Conservation (phyloP, 2,329 filamentous ascomycete genomes). For the Cladorrhinum sp. region DNA sequence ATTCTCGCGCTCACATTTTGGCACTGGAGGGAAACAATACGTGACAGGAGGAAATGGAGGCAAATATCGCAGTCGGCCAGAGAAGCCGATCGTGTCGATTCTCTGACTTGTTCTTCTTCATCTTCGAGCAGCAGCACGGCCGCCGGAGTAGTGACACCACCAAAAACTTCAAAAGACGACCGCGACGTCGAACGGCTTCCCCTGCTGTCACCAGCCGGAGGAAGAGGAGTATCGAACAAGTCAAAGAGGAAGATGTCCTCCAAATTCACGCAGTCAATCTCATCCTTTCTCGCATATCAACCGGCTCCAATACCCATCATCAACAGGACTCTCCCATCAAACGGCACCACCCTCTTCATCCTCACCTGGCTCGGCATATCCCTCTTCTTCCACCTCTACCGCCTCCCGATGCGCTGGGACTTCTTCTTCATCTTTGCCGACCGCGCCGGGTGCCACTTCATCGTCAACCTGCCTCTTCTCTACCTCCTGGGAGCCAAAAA, state of each 20-base stretch:
- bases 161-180: conserved; percentile 24
- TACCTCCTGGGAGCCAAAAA: conserved; percentile 66
- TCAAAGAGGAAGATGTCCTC: background rate
- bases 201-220: conserved; percentile 28
- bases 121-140: conserved; percentile 34
- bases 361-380: conserved; percentile 52
- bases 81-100: background rate
- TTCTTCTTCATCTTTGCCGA: conserved; percentile 58
- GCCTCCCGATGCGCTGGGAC: conserved; percentile 43
- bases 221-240: background rate
- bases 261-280: background rate
- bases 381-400: conserved; percentile 55
- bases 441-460: conserved; percentile 51
- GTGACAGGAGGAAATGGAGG: conserved; percentile 27
- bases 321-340: conserved; percentile 55
- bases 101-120: conserved; percentile 31
- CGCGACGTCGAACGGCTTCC: conserved; percentile 34
- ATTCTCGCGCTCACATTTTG: conserved; percentile 30
- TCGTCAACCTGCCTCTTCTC: conserved; percentile 49
- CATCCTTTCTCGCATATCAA: conserved; percentile 50
- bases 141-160: conserved; percentile 28
- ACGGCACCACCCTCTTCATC: conserved; percentile 52
- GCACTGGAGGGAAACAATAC: conserved; percentile 28
- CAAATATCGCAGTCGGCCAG: background rate
- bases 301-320: conserved; percentile 55